These are phyloP conservation scores for Dothideomycetes sp. DNA, from an alignment of 2,329 filamentous ascomycete species.

Conservation along the genomic window DNA sequence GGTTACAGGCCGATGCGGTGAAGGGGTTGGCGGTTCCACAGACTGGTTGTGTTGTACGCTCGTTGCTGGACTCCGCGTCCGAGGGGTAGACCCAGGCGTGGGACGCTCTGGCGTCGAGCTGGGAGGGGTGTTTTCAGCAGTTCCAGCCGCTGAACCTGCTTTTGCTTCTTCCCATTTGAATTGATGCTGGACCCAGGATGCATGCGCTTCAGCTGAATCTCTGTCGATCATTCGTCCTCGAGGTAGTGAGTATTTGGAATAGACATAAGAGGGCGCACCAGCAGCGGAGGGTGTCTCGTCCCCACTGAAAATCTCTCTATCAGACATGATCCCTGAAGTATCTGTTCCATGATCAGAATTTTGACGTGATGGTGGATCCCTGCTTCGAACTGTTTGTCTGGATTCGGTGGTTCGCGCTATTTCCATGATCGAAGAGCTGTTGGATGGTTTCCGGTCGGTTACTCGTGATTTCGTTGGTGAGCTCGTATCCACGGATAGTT, in stretches of 20 bases:
- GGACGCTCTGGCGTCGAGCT: conserved; percentile 3
- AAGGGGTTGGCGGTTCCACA: conserved; percentile 17
- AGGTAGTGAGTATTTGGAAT: conserved; percentile 75
- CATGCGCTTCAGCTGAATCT: conserved; percentile 51
- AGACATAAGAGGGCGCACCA: conserved; percentile 65
- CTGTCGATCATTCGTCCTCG: conserved; percentile 72
- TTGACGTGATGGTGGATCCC: conserved; percentile 26
- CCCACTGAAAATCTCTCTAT: conserved; percentile 12
- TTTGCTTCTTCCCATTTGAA: conserved; percentile 50
- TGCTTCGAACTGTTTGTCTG: conserved; percentile 11
- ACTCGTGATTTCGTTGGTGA: neutral
- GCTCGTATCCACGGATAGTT: conserved; percentile 12
- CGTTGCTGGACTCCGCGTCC: conserved; percentile 7
- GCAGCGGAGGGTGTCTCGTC: conserved; percentile 22
- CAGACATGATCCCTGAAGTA: conserved; percentile 4
- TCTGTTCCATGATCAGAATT: conserved; percentile 28
- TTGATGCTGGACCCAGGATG: conserved; percentile 38
- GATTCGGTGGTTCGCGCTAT: neutral
- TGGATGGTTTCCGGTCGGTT: neutral
- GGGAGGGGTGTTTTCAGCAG: conserved; percentile 3
- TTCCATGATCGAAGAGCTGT: conserved; percentile 2
- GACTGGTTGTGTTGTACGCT: conserved; percentile 22
- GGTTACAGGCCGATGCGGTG: conserved; percentile 7
- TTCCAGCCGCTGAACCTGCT: neutral
- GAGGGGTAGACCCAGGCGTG: conserved; percentile 1